Evolutionary conservation across 2,329 filamentous ascomycete species (phyloP).

Genomic region (Aspergillus aculeatinus): DNA sequence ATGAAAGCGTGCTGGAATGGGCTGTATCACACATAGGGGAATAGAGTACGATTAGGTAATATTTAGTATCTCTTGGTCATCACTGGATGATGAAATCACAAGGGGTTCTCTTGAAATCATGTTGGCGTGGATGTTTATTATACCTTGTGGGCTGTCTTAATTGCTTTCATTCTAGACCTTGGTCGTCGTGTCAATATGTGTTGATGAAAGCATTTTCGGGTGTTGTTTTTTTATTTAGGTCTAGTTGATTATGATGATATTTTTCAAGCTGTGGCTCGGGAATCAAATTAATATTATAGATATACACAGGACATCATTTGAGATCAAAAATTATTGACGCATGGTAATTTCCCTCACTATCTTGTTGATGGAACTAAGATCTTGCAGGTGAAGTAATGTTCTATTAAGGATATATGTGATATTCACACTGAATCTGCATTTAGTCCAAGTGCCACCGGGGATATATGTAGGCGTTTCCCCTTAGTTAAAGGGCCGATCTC

Average conservation of each 20-base stretch:
- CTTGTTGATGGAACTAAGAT: no score
- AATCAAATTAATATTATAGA: no score
- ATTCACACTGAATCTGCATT: no score
- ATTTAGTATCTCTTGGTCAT: background rate
- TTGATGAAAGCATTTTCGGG: constrained; percentile 14
- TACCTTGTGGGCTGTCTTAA: background rate
- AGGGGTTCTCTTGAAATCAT: background rate
- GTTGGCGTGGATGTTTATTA: background rate
- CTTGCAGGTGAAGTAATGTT: no score
- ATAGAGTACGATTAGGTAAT: constrained; percentile 3
- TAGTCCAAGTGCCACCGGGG: background rate
- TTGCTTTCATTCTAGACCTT: constrained; percentile 4
- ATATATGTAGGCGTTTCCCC: background rate
- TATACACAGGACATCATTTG: no score
- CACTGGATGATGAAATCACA: background rate
- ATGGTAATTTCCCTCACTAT: no score
- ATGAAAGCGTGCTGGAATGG: constrained; percentile 94
- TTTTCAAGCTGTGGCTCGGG: no score
- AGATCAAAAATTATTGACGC: no score
- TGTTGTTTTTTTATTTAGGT: constrained; percentile 5
- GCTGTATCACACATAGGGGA: constrained; percentile 46
- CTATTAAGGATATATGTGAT: no score
- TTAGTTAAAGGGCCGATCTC: background rate
- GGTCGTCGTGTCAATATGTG: constrained; percentile 7
- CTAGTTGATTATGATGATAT: background rate